phyloP scores from a whole-genome alignment of 257 asterid species.

The Salvia rosmarinus region DNA sequence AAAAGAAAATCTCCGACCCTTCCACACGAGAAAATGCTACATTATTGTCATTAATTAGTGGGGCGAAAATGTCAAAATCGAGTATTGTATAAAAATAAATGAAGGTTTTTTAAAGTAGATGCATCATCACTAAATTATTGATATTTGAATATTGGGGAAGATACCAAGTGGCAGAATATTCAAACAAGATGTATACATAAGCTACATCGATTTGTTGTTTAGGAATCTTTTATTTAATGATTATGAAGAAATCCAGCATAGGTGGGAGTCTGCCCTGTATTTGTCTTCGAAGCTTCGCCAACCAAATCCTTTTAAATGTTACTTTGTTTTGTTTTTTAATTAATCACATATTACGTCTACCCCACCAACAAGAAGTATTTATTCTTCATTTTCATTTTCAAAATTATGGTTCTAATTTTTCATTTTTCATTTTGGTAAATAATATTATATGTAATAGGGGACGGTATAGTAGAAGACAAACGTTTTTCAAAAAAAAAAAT shows the following conservation, averaged over 20 bases:
- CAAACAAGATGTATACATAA: constrained; percentile 35
- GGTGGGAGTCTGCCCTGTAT: constrained; percentile 32
- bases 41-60: constrained; percentile 3
- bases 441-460: too few relatives aligned
- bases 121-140: constrained; percentile 20
- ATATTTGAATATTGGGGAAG: constrained; percentile 16
- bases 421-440: too few relatives aligned
- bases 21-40: constrained; percentile 29
- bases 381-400: neutral
- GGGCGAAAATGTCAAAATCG: constrained; percentile 23
- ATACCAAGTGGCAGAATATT: constrained; percentile 43
- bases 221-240: constrained; percentile 24
- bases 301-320: neutral
- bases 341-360: neutral
- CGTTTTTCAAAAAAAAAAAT: too few relatives aligned
- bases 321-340: neutral
- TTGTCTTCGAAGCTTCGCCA: constrained; percentile 31
- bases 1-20: constrained; percentile 26
- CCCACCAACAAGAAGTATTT: neutral
- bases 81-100: neutral
- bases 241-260: constrained; percentile 24
- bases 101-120: neutral
- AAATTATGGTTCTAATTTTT: too few relatives aligned
- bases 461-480: too few relatives aligned
- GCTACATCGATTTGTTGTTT: constrained; percentile 21